Evolutionary conservation across 2,329 filamentous ascomycete genomes (phyloP), one percentile per base, ranked within the genome.

Genomic region (Diplodia sapinea): DNA sequence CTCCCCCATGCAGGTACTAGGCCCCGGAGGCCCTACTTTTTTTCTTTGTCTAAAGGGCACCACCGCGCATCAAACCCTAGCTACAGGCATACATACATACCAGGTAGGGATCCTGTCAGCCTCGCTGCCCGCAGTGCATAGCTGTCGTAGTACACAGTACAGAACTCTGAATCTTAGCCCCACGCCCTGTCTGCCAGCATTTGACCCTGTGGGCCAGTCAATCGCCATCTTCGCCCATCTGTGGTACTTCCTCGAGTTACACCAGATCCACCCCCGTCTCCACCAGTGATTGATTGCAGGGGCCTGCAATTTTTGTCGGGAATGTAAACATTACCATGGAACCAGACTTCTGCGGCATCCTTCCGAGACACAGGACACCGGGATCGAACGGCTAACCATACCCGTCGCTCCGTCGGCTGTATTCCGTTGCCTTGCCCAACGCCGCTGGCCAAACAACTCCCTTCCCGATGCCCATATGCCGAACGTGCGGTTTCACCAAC

Each of bases 281-380:
- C 59, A 50, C 57, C 40, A 36, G 17, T 49, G 31, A 26, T 51
- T 51, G n/a, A 23, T 38, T 31, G 12, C 59, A 63, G 47, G 47
- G 59, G 59, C 47, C 36, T 38, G 59, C 43, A 51, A 26, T 23
- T 38, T 26, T 26, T 38, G 47, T 63, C 59, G 59, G 59, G 59
- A 63, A 63, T 40, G 40, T 38, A 12, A 31, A 51, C 31, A 31
- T 63, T 63, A 63, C 59, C 59, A 63, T 63, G 59, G 59, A 33
- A 38, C 50, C 59, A 29, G 38, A 12, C 6, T 20, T 26, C 57
- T 61, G 59, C 59, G 47, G 31, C 29, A 20, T 20, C 36, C 38
- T 63, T 63, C 59, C 43, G 59, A 63, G 26, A 63, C 59, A 63
- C 59, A 63, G 47, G 47, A 63, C 36, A 51, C 59, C 59, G 59